Evolutionary conservation across 208 protist genomes (phyloP).

Genomic region (Trypanosoma platydactyli): DNA sequence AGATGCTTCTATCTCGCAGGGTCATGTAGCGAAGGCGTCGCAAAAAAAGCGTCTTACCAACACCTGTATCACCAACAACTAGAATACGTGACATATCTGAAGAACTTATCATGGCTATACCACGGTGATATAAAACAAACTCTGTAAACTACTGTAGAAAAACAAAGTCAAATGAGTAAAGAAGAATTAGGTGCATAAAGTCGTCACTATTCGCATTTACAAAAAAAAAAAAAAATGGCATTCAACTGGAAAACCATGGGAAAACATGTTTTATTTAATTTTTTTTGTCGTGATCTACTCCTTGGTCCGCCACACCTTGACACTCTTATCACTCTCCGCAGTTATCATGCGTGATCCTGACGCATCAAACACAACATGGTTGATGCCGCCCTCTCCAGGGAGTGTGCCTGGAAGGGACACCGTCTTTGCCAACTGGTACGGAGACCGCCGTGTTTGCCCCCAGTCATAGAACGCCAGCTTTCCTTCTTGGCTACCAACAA

Average conservation of each 20-base stretch:
- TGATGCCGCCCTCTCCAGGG: conserved; percentile 93
- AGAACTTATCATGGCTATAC: background rate
- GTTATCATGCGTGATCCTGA: conserved; percentile 98
- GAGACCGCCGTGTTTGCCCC: conserved; percentile 79
- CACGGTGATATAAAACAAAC: background rate
- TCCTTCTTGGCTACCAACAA: conserved; percentile 94
- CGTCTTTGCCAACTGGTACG: conserved; percentile 78
- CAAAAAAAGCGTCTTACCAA: conserved; percentile 84
- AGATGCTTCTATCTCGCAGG: conserved; percentile 12
- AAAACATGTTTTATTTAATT: background rate
- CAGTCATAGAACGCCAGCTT: conserved; percentile 97
- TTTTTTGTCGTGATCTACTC: conserved; percentile 30
- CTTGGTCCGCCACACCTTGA: conserved; percentile 91
- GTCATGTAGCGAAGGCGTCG: conserved; percentile 50
- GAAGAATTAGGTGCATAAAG: background rate
- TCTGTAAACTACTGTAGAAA: no score
- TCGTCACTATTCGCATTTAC: background rate
- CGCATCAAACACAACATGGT: conserved; percentile 92
- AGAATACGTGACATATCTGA: conserved; percentile 46
- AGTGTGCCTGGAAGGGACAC: conserved; percentile 78
- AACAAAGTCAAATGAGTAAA: conserved; percentile 1
- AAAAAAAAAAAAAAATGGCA: background rate
- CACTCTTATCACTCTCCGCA: conserved; percentile 98
- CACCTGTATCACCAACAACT: conserved; percentile 71
- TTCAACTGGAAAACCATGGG: no score